These are phyloP conservation scores for Prinsepia uniflora DNA, from an alignment of 306 rosid genomes.

Conservation along the genomic window DNA sequence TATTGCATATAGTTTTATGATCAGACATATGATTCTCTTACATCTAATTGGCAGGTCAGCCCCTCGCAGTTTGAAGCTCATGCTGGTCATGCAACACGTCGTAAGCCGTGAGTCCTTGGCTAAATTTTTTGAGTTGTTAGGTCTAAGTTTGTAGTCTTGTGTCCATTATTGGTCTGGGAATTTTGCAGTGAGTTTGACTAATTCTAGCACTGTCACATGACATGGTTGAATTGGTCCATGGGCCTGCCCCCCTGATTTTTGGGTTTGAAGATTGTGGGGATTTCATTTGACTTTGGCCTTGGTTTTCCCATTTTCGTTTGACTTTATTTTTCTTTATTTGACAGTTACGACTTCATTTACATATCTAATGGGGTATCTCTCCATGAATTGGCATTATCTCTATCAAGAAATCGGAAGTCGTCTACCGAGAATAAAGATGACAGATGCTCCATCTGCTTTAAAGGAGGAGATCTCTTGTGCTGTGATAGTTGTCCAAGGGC, in stretches of 20 bases:
- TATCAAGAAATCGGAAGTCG: conserved; percentile 56
- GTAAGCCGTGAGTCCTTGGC: conserved; percentile 85
- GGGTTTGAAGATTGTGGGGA: conserved; percentile 1
- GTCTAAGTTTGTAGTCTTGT: conserved; percentile 12
- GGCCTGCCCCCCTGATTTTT: conserved; percentile 8
- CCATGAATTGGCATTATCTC: conserved; percentile 73
- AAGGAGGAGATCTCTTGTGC: conserved; percentile 82
- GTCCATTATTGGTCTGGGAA: conserved; percentile 8
- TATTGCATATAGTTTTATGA: conserved; percentile 10
- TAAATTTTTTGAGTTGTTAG: neutral
- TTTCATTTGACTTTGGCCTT: neutral
- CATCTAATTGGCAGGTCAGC: conserved; percentile 56
- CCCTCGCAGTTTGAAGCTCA: conserved; percentile 93
- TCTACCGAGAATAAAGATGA: conserved; percentile 64
- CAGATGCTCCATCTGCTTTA: conserved; percentile 72
- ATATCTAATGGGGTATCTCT: conserved; percentile 90
- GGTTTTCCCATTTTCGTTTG: neutral
- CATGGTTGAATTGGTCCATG: neutral
- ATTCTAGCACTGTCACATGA: conserved; percentile 11
- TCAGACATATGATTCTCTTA: conserved; percentile 11
- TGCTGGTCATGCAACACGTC: conserved; percentile 93
- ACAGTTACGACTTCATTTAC: conserved; percentile 87
- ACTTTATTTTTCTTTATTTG: conserved; percentile 23
- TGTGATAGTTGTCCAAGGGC: conserved; percentile 96
- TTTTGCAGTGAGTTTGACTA: conserved; percentile 7